Percentiles rank a stretch among this genome's conserved stretches.
These are phyloP conservation scores for Diplodia sapinea DNA, from an alignment of 2,329 filamentous ascomycete genomes.

Conservation along the genomic window DNA sequence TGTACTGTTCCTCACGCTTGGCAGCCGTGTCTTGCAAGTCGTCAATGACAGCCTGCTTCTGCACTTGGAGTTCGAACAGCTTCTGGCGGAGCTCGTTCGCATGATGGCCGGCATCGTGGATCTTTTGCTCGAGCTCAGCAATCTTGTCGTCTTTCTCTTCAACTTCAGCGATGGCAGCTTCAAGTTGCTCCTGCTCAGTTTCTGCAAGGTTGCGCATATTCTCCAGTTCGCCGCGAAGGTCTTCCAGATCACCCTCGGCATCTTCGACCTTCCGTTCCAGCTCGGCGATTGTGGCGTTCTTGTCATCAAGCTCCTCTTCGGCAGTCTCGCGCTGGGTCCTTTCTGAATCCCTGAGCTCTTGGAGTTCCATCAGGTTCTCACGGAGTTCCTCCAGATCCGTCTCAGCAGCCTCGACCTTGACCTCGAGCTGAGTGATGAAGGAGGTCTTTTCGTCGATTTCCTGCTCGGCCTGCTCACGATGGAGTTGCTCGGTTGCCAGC, in stretches of 20 bases:
- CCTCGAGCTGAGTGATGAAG: conserved; percentile 49
- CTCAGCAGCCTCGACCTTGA: conserved; percentile 46
- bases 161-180: conserved; percentile 51
- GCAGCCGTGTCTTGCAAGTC: conserved; percentile 46
- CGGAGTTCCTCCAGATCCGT: conserved; percentile 44
- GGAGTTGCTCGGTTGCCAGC: conserved; percentile 46
- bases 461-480: conserved; percentile 48
- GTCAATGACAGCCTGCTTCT: conserved; percentile 48
- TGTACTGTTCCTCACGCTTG: conserved; percentile 49
- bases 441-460: conserved; percentile 48
- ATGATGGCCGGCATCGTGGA: conserved; percentile 51
- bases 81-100: conserved; percentile 58
- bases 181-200: conserved; percentile 51
- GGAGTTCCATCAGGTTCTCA: conserved; percentile 43
- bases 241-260: conserved; percentile 41
- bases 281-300: conserved; percentile 45
- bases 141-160: conserved; percentile 52
- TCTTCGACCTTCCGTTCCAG: conserved; percentile 46
- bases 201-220: conserved; percentile 47
- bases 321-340: conserved; percentile 41
- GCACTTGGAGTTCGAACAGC: conserved; percentile 53
- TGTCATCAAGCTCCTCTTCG: conserved; percentile 48
- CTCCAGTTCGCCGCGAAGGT: conserved; percentile 44
- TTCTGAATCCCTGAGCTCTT: conserved; percentile 45
- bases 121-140: conserved; percentile 48